These are phyloP conservation scores for barrel medic (Medicago truncatula) DNA, from an alignment of 306 rosid species.

Conservation along the genomic window DNA sequence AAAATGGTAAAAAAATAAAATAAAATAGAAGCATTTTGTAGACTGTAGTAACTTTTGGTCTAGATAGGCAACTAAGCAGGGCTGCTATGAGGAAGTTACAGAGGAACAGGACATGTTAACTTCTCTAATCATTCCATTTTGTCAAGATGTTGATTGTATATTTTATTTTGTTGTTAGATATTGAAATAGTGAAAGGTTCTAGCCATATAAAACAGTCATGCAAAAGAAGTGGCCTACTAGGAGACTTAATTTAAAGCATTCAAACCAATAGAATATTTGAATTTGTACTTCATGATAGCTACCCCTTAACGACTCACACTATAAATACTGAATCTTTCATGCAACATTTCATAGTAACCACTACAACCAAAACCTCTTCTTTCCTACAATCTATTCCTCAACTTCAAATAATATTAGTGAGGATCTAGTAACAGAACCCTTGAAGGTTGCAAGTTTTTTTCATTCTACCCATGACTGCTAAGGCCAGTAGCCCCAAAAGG, in stretches of 20 bases:
- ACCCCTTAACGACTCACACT: constrained; percentile 51
- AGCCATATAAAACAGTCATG: constrained; percentile 2
- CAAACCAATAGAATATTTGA: constrained; percentile 43
- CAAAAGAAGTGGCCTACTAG: constrained; percentile 53
- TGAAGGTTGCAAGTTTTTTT: constrained; percentile 39
- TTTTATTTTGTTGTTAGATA: constrained; percentile 44
- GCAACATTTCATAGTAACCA: constrained; percentile 45
- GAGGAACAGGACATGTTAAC: constrained; percentile 15
- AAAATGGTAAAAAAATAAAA: no score
- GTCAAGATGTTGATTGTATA: constrained; percentile 36
- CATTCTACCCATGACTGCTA: constrained; percentile 51
- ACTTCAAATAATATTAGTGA: constrained; percentile 23
- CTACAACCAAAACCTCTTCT: constrained; percentile 20
- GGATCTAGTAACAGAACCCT: constrained; percentile 39
- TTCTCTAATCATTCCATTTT: background rate
- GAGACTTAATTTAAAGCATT: constrained; percentile 39
- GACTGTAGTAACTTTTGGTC: constrained; percentile 44
- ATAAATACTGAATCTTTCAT: constrained; percentile 51
- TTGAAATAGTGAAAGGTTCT: no score
- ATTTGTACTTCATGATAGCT: constrained; percentile 61
- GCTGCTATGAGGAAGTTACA: constrained; percentile 31
- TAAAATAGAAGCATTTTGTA: constrained; percentile 21
- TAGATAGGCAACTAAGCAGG: constrained; percentile 43
- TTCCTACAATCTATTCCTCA: background rate
- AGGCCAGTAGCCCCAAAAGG: constrained; percentile 67